Evolutionary conservation across 495 filamentous ascomycete genomes (phyloP).

Genomic region (Lentithecium fluviatile): DNA sequence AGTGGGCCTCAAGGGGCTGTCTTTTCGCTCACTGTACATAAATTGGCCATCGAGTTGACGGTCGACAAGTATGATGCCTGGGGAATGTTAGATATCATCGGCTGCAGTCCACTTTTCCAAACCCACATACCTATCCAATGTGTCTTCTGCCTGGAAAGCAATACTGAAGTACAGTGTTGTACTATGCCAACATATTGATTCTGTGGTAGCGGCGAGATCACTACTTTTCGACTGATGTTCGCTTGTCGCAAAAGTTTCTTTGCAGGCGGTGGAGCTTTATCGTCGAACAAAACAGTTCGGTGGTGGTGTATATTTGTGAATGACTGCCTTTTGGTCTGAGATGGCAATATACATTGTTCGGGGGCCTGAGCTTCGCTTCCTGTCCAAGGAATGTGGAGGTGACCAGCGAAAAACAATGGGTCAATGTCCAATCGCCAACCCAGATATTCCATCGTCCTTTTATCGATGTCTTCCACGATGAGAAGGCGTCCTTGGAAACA

Average conservation of each 20-base stretch:
- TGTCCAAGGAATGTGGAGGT: slow-evolving; percentile 10
- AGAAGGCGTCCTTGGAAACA: slow-evolving; percentile 16
- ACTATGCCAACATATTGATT: slow-evolving; percentile 5
- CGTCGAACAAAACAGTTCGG: slow-evolving; percentile 8
- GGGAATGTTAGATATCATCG: background rate
- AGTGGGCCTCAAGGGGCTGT: background rate
- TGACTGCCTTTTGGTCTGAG: background rate
- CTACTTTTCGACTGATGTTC: slow-evolving; percentile 15
- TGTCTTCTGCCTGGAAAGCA: background rate
- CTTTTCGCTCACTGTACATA: background rate
- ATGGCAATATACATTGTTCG: slow-evolving; percentile 17
- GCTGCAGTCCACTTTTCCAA: too few species aligned
- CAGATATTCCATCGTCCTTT: slow-evolving; percentile 15
- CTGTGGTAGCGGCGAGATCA: background rate
- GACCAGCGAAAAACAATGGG: slow-evolving; percentile 29
- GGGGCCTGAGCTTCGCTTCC: slow-evolving; percentile 5
- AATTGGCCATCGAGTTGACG: slow-evolving; percentile 13
- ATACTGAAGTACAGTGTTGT: slow-evolving; percentile 26
- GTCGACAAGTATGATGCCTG: slow-evolving; percentile 27
- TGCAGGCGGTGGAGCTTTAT: background rate
- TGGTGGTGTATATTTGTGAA: slow-evolving; percentile 24
- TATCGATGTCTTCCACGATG: slow-evolving; percentile 29
- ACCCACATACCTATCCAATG: slow-evolving; percentile 20
- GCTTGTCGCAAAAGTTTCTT: background rate
- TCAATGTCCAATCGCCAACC: slow-evolving; percentile 15